Evolutionary conservation across 306 rosid species (phyloP).

Genomic region (Rosa lucieae): DNA sequence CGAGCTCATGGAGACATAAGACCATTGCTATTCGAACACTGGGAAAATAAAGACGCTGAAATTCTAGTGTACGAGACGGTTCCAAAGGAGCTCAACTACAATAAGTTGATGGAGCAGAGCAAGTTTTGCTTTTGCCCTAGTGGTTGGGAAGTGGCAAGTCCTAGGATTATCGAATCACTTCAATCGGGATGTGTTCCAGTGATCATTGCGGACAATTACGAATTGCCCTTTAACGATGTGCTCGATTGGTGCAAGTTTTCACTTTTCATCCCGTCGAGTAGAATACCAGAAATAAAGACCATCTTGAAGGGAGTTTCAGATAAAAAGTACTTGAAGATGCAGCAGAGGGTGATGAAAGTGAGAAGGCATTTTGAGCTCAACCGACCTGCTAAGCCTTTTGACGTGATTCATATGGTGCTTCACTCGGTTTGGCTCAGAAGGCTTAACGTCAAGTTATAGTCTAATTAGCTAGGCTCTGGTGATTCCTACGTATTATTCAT

Average conservation of each 20-base stretch:
- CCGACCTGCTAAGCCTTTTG: constrained; percentile 57
- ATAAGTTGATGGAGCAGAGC: constrained; percentile 39
- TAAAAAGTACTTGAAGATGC: constrained; percentile 44
- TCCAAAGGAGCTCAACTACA: constrained; percentile 33
- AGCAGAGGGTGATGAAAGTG: constrained; percentile 42
- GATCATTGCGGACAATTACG: constrained; percentile 51
- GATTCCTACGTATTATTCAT: not conserved
- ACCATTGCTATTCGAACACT: constrained; percentile 34
- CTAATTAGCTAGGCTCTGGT: not conserved
- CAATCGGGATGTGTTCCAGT: constrained; percentile 68
- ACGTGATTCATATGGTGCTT: constrained; percentile 68
- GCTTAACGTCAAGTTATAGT: constrained; percentile 38
- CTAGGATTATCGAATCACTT: constrained; percentile 65
- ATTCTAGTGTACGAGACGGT: constrained; percentile 62
- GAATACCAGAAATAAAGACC: constrained; percentile 51
- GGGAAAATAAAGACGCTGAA: constrained; percentile 63
- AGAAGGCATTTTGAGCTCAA: constrained; percentile 56
- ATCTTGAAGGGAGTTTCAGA: constrained; percentile 40
- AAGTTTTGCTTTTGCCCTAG: constrained; percentile 81
- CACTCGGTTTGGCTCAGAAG: constrained; percentile 81
- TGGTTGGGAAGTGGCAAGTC: constrained; percentile 84
- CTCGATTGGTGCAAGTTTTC: constrained; percentile 69
- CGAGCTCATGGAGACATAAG: constrained; percentile 54
- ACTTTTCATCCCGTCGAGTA: constrained; percentile 40
- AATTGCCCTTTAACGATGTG: constrained; percentile 62